Base-by-base conservation (phyloP, 2,329 filamentous ascomycete genomes). In the Curvularia eragrostidis region DNA sequence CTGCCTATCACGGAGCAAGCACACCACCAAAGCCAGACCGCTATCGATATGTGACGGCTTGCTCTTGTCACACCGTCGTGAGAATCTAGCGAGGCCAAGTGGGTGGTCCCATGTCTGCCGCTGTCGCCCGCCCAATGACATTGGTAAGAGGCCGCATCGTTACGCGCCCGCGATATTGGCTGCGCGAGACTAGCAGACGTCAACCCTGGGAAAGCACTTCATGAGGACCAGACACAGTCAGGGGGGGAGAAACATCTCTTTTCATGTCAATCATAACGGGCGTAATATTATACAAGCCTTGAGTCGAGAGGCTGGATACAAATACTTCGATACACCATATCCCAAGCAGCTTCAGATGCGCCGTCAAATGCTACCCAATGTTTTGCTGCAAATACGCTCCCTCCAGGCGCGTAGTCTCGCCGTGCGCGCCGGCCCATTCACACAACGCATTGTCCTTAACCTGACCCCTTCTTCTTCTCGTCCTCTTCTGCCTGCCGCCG, bases 401-500 rank as follows among this genome's bases (percentile, higher is more conserved):
- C 43, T 36, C 38, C 24, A 57, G 41, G 58, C 51, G 44, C 44
- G 39, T 50, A 36, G 38, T 24, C 12, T 55, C 54, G 54, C 61
- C 58, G 57, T 63, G 26, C 57, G 42, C 39, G 51, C 56, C 58
- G 36, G 48, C 18, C 52, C 47, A 56, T 46, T 64, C 58, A 55
- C 64, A 64, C 49, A 54, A 59, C 36, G 19, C 28, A 5, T 48
- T 46, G 26, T n/a, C 59, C 71, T 32, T 72, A 77, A 18, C 76
- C 74, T 18, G 73, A 74, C n/a, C 70, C 69, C 61, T 75, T 76
- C 65, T 70, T 70, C 52, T 64, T 59, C 21, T 68, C 62, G 24
- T 75, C 69, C 34, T 73, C 66, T 24, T 71, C 65, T 52, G 48
- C 73, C 54, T 78, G 77, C 68, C 77, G 78, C 18, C 59, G 50